Evolutionary conservation across 1,139 yeast species (phyloP), one percentile per base, ranked within the genome.

Genomic region (Kodamaea arcana): DNA sequence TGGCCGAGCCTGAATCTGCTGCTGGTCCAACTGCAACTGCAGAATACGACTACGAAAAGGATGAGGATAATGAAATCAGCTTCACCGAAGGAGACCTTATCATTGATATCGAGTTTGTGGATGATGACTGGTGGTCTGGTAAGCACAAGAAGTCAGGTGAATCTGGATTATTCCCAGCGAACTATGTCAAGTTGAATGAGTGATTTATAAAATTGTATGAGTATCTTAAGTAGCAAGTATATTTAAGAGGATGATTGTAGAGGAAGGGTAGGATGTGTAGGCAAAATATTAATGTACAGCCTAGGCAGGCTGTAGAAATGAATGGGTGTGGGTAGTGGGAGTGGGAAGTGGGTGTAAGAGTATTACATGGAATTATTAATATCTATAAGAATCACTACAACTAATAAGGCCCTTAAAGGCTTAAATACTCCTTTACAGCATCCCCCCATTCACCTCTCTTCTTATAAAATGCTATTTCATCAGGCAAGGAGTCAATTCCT

Each of bases 41-140:
- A 2, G 85, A 81, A 48, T 87, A 78, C 57, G 94, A 84, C 51
- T 87, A 88, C 57, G 94, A 82, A 35, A 95, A 94, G 15, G 81
- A 81, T 24, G 97, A 90, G 58, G 95, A 83, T 44, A 92, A 90
- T 51, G 98, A 92, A 61, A 69, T 92, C 40, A 75, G 80, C 2
- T 56, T 56, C 58, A 75, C 67, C 23, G 96, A 86, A 54, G 95
- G 94, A 33, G 97, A 87, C 47, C 50, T 70, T 42, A 87, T 92
- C 46, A 65, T 79, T 15, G 85, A 87, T 42, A 84, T 92, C 43
- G 95, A 87, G 47, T 83, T 86, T 58, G 84, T 85, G 12, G 96
- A 88, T 48, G 95, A 86, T 33, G 96, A 87, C 53, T 92, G 98
- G 98, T 92, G 97, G 97, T 70, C 83, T 39, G 98, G 98, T 32